Evolutionary conservation across 1,139 yeast species (phyloP).

Genomic region (Pichia sp.): DNA sequence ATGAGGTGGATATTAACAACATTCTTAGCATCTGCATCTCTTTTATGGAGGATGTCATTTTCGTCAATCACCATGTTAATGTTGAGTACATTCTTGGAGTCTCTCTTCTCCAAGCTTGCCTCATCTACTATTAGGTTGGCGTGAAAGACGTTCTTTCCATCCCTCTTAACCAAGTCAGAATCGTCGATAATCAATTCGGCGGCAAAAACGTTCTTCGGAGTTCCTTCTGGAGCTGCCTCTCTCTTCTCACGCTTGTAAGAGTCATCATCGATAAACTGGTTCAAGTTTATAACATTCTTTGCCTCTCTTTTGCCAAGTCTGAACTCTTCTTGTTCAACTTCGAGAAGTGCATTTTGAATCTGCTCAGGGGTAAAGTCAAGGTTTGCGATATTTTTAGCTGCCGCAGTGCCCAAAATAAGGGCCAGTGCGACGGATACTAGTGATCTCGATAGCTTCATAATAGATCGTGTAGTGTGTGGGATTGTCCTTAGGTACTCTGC

Average conservation of each 20-base stretch:
- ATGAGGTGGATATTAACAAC: constrained; percentile 9
- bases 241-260: background rate
- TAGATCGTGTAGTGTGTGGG: background rate
- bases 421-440: background rate
- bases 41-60: constrained; percentile 9
- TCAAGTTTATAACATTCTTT: constrained; percentile 13
- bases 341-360: constrained; percentile 4
- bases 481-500: no score
- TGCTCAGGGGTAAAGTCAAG: constrained; percentile 8
- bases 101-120: constrained; percentile 12
- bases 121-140: constrained; percentile 4
- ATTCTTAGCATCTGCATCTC: constrained; percentile 16
- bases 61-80: constrained; percentile 14
- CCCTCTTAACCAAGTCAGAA: constrained; percentile 11
- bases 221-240: constrained; percentile 2
- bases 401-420: constrained; percentile 5
- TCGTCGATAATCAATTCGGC: constrained; percentile 3
- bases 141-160: constrained; percentile 17
- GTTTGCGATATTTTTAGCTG: constrained; percentile 17
- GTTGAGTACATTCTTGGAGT: constrained; percentile 15
- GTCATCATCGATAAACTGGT: constrained; percentile 2
- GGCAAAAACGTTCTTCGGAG: constrained; percentile 11
- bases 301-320: constrained; percentile 15
- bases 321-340: constrained; percentile 11
- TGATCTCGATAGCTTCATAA: constrained; percentile 7